These are phyloP conservation scores for Populus deltoides DNA, from an alignment of 345 rosid genomes.

Conservation along the genomic window DNA sequence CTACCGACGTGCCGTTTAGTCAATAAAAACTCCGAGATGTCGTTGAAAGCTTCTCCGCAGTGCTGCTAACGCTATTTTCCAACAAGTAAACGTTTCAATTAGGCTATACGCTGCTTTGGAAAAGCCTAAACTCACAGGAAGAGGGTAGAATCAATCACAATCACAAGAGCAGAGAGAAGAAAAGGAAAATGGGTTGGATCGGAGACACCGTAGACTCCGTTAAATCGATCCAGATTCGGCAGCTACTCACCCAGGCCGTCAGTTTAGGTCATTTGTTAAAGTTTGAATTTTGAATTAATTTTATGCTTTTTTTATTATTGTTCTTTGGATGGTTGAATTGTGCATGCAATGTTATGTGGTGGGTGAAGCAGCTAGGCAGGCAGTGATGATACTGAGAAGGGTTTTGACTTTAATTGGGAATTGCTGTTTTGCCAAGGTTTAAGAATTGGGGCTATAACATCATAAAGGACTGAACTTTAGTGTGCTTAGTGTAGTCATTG, in stretches of 20 bases:
- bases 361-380: background rate
- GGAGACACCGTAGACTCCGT: constrained; percentile 75
- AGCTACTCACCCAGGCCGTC: constrained; percentile 71
- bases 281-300: background rate
- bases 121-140: background rate
- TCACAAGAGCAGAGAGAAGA: background rate
- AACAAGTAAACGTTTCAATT: background rate
- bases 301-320: background rate
- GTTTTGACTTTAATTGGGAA: background rate
- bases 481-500: background rate
- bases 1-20: background rate
- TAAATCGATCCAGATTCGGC: constrained; percentile 79
- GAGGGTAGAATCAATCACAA: background rate
- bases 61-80: background rate
- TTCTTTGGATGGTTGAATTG: background rate
- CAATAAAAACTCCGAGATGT: background rate
- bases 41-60: background rate
- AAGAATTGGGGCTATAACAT: background rate
- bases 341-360: background rate
- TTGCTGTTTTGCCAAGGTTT: background rate
- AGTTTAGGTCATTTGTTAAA: constrained; percentile 57
- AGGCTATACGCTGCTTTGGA: background rate
- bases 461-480: background rate
- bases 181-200: constrained; percentile 59
- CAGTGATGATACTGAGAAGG: background rate